Conservation (phyloP, 306 rosid genomes). For the Prunus salicina region DNA sequence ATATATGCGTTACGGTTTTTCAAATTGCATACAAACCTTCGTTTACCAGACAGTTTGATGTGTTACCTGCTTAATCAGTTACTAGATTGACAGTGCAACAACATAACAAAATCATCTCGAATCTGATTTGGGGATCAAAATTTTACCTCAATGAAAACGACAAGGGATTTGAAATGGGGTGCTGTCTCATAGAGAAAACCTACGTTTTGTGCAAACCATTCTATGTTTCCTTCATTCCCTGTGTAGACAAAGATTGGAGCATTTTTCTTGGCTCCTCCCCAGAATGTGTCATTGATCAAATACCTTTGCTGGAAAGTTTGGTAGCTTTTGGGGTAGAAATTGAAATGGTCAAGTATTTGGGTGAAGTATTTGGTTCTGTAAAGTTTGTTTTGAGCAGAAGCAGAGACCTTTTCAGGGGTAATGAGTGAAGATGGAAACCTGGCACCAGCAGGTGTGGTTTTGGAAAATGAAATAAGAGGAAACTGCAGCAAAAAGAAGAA, state of each 20-base stretch:
- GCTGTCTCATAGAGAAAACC: constrained; percentile 73
- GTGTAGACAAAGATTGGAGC: constrained; percentile 92
- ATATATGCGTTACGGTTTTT: too few relatives aligned
- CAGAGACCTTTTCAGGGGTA: constrained; percentile 26
- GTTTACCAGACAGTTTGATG: neutral
- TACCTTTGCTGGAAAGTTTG: constrained; percentile 73
- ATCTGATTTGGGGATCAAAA: neutral
- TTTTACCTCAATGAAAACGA: constrained; percentile 81
- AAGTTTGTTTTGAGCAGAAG: constrained; percentile 27
- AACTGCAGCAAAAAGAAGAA: constrained; percentile 20
- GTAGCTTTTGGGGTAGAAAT: constrained; percentile 65
- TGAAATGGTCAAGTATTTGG: constrained; percentile 87
- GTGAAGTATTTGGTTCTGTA: constrained; percentile 65
- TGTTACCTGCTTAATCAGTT: neutral
- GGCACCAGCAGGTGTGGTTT: constrained; percentile 10
- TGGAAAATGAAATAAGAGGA: constrained; percentile 23
- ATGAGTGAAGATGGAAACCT: constrained; percentile 48
- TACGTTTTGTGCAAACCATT: constrained; percentile 82
- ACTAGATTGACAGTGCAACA: neutral
- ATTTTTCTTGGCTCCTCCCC: constrained; percentile 76
- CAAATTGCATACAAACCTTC: neutral
- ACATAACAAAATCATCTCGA: neutral
- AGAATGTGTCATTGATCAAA: constrained; percentile 60
- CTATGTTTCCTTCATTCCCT: constrained; percentile 85
- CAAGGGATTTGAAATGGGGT: constrained; percentile 67